phyloP scores from a whole-genome alignment of 2,329 filamentous ascomycete genomes.

The Immersiporthe knoxdaviesiana region DNA sequence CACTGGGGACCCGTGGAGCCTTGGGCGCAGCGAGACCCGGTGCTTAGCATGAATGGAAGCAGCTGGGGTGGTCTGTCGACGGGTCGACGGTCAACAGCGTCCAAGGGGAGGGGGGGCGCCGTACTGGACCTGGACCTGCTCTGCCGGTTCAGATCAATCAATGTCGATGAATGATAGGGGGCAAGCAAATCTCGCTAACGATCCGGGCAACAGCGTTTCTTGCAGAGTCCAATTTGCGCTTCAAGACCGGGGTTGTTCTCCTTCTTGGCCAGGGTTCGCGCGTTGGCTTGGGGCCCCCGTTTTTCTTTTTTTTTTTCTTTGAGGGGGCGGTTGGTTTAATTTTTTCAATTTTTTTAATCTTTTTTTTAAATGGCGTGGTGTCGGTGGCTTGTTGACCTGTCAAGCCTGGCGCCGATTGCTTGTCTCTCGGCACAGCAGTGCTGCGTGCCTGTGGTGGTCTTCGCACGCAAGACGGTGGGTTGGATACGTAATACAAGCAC shows the following conservation, averaged over 20 bases:
- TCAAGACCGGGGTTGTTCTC: slow-evolving; percentile 31
- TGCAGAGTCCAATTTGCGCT: slow-evolving; percentile 38
- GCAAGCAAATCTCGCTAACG: slow-evolving; percentile 48
- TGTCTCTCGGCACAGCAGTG: not conserved
- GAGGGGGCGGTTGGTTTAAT: too few species aligned
- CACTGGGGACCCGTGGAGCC: slow-evolving; percentile 22
- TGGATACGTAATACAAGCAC: not conserved
- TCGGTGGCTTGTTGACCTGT: slow-evolving; percentile 6
- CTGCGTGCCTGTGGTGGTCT: slow-evolving; percentile 4
- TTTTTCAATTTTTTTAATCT: not conserved
- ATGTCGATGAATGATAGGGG: slow-evolving; percentile 36
- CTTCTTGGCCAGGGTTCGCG: slow-evolving; percentile 10
- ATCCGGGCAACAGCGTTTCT: slow-evolving; percentile 37
- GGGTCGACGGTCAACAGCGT: slow-evolving; percentile 24
- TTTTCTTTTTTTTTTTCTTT: not conserved
- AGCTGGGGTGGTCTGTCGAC: slow-evolving; percentile 36
- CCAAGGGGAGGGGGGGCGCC: slow-evolving; percentile 1
- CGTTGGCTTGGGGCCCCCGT: slow-evolving; percentile 7
- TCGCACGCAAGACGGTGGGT: slow-evolving; percentile 13
- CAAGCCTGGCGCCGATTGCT: slow-evolving; percentile 6
- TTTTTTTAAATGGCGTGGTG: slow-evolving; percentile 20
- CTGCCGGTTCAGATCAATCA: slow-evolving; percentile 19
- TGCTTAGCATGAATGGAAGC: slow-evolving; percentile 42
- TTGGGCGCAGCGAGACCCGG: slow-evolving; percentile 32
- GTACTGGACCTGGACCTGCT: slow-evolving; percentile 31